Evolutionary conservation across 164 flowering plant species (phyloP).

Genomic region (Litsea cubeba): DNA sequence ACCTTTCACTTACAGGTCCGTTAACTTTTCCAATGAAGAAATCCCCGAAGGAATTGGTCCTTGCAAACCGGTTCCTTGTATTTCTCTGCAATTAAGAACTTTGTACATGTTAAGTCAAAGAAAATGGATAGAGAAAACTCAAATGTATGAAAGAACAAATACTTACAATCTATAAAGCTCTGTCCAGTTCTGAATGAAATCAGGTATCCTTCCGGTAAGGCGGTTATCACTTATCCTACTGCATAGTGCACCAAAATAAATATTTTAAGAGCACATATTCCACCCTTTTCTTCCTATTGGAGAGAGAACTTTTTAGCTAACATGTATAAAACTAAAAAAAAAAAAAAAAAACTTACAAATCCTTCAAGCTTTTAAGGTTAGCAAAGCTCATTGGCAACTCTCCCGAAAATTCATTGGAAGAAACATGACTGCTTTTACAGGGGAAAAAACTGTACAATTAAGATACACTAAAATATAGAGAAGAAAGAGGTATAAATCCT

Average conservation of each 20-base stretch:
- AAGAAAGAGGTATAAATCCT: not conserved
- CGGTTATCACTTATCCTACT: conserved; percentile 36
- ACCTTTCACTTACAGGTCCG: conserved; percentile 40
- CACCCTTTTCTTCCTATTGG: not conserved
- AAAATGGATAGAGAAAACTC: not conserved
- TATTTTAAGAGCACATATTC: not conserved
- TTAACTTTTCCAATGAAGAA: conserved; percentile 35
- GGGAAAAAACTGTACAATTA: not conserved
- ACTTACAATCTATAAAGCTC: conserved; percentile 30
- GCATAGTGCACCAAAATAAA: not conserved
- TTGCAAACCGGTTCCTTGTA: conserved; percentile 55
- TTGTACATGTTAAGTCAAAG: not conserved
- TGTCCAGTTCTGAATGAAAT: conserved; percentile 25
- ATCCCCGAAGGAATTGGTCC: conserved; percentile 68
- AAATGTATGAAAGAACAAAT: not conserved
- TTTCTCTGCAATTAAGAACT: conserved; percentile 34
- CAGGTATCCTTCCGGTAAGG: conserved; percentile 37
- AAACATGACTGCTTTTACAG: conserved; percentile 18
- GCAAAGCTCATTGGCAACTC: conserved; percentile 17
- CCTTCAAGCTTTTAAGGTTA: conserved; percentile 15
- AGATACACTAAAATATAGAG: not conserved
- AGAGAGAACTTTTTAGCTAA: not conserved
- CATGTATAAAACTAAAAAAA: not conserved
- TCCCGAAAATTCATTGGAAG: conserved; percentile 23
- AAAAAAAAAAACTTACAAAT: conserved; percentile 12